Evolutionary conservation across 83 land plant species (phyloP).

Genomic region (Larix sibirica): DNA sequence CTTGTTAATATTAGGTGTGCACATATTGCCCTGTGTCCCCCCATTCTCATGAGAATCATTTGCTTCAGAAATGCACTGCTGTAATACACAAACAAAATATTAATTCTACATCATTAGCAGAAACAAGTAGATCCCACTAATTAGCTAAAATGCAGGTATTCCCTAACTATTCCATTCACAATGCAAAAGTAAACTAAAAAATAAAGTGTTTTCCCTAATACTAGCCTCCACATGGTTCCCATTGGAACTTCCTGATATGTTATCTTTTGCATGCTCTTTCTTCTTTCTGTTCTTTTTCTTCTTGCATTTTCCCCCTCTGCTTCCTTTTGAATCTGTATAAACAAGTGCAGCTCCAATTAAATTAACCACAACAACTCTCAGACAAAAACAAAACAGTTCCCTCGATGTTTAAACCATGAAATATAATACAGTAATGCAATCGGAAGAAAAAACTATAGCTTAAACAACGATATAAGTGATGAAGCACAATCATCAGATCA

Average conservation of each 20-base stretch:
- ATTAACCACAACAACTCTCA: background rate
- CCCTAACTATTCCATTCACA: background rate
- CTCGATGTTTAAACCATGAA: background rate
- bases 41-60: background rate
- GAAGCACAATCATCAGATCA: background rate
- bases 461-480: background rate
- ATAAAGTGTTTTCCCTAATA: background rate
- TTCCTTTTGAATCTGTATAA: conserved; percentile 51
- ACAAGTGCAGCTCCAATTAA: no score
- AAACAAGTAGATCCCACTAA: background rate
- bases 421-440: background rate
- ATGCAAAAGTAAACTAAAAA: background rate
- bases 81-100: background rate
- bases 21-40: background rate
- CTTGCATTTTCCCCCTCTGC: conserved; percentile 37
- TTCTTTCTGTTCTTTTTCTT: conserved; percentile 59
- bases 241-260: conserved; percentile 4
- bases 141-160: background rate
- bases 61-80: background rate
- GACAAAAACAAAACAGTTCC: background rate
- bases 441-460: background rate
- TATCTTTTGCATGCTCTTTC: conserved; percentile 50
- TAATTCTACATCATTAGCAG: background rate
- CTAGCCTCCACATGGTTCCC: conserved; percentile 25
- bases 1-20: conserved; percentile 13